These are phyloP conservation scores for Sarcomyxa edulis DNA, from an alignment of 768 basidiomycete genomes.

Conservation along the genomic window DNA sequence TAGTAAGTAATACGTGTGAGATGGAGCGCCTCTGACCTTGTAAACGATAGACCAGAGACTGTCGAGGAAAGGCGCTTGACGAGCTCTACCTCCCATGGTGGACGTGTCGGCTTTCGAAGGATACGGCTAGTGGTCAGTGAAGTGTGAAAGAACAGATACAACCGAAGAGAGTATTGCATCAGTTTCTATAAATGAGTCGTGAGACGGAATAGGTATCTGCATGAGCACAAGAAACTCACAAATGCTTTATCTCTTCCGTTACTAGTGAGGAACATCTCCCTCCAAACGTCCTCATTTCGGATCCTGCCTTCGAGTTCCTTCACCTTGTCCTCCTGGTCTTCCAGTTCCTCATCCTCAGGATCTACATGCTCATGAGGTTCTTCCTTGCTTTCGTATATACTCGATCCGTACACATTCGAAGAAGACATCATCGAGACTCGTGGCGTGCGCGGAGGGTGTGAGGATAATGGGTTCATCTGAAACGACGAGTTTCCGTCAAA, in stretches of 20 bases:
- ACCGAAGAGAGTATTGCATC: constrained; percentile 76
- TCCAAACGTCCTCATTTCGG: constrained; percentile 66
- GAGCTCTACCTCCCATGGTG: constrained; percentile 52
- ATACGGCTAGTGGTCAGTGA: constrained; percentile 40
- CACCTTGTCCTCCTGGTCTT: constrained; percentile 34
- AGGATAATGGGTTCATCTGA: constrained; percentile 77
- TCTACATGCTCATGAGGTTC: constrained; percentile 29
- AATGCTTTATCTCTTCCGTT: constrained; percentile 82
- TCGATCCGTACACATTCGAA: constrained; percentile 32
- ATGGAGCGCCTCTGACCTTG: constrained; percentile 43
- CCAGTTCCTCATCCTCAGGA: constrained; percentile 34
- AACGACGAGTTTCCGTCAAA: constrained; percentile 62
- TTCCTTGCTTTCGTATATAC: constrained; percentile 40
- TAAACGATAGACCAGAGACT: constrained; percentile 65
- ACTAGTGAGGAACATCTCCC: constrained; percentile 73
- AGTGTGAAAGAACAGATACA: constrained; percentile 69
- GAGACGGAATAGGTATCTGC: not conserved
- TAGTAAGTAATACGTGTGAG: too few species aligned
- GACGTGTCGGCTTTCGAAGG: constrained; percentile 39
- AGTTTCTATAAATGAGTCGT: constrained; percentile 56
- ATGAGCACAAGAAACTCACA: constrained; percentile 50
- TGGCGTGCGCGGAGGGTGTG: constrained; percentile 76
- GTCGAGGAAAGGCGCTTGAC: constrained; percentile 57
- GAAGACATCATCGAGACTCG: constrained; percentile 45
- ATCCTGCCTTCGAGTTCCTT: constrained; percentile 43